Evolutionary conservation across 2,329 filamentous ascomycete species (phyloP).

Genomic region (Penicillium sp.): DNA sequence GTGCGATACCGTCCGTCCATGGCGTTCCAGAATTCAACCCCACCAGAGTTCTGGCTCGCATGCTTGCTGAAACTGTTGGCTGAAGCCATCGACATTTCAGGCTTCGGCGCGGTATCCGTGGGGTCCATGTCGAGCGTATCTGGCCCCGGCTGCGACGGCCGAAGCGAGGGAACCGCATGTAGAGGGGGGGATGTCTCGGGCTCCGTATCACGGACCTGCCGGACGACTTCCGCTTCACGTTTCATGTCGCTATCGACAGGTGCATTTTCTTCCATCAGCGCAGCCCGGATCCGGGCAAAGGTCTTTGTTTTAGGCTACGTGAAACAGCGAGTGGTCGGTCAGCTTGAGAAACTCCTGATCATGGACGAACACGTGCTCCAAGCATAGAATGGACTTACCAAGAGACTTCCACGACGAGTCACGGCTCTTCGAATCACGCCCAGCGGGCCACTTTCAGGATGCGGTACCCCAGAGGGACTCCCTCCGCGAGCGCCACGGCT

Average conservation of each 20-base stretch:
- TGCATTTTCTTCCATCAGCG: constrained; percentile 77
- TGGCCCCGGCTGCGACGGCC: constrained; percentile 32
- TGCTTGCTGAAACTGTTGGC: constrained; percentile 71
- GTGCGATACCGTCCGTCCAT: constrained; percentile 64
- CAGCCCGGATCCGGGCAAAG: constrained; percentile 87
- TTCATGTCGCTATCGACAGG: constrained; percentile 84
- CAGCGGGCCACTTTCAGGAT: constrained; percentile 53
- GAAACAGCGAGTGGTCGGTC: neutral
- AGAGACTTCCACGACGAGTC: constrained; percentile 77
- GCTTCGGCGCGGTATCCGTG: constrained; percentile 17
- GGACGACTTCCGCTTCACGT: constrained; percentile 90
- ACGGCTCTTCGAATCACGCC: constrained; percentile 78
- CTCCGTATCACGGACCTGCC: constrained; percentile 88
- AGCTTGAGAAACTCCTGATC: neutral
- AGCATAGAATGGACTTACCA: constrained; percentile 53
- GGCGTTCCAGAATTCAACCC: constrained; percentile 70
- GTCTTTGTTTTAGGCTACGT: constrained; percentile 89
- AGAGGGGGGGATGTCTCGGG: constrained; percentile 44
- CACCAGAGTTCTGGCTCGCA: constrained; percentile 64
- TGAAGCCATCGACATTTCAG: constrained; percentile 42
- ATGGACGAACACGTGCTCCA: neutral
- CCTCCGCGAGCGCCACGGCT: constrained; percentile 30
- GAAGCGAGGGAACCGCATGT: constrained; percentile 45
- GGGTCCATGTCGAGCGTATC: constrained; percentile 14
- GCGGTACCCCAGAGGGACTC: constrained; percentile 30